Conservation (phyloP, 331 rosid species). For the Stylosanthes scabra region DNA sequence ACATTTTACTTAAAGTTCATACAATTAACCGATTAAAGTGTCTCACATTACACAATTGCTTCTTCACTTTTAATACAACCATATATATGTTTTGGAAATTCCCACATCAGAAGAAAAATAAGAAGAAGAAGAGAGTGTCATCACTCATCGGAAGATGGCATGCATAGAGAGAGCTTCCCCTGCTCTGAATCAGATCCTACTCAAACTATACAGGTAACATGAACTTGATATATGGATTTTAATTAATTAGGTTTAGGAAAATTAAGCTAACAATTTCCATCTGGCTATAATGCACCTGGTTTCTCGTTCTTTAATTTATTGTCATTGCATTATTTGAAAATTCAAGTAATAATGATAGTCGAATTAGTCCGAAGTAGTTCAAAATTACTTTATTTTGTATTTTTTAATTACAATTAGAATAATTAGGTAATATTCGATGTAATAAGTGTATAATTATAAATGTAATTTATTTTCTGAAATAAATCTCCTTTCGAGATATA, state of each 20-base stretch:
- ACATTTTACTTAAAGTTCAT: conserved; percentile 60
- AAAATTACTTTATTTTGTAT: too few species aligned
- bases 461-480: background rate
- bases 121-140: conserved; percentile 13
- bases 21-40: conserved; percentile 31
- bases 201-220: conserved; percentile 66
- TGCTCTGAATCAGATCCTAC: conserved; percentile 72
- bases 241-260: background rate
- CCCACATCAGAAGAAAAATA: background rate
- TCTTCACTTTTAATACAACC: conserved; percentile 28
- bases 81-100: conserved; percentile 7
- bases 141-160: conserved; percentile 54
- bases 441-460: background rate
- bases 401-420: too few species aligned
- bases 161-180: conserved; percentile 85
- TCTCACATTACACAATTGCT: conserved; percentile 22
- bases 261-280: background rate
- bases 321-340: too few species aligned
- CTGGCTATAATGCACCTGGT: too few species aligned
- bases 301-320: too few species aligned
- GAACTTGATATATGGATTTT: background rate
- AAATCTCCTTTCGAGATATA: too few species aligned
- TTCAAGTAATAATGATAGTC: too few species aligned
- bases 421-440: too few species aligned
- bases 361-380: too few species aligned